Conservation (phyloP, 2,329 filamentous ascomycete genomes). For the Ophiocordyceps camponoti-saundersi region DNA sequence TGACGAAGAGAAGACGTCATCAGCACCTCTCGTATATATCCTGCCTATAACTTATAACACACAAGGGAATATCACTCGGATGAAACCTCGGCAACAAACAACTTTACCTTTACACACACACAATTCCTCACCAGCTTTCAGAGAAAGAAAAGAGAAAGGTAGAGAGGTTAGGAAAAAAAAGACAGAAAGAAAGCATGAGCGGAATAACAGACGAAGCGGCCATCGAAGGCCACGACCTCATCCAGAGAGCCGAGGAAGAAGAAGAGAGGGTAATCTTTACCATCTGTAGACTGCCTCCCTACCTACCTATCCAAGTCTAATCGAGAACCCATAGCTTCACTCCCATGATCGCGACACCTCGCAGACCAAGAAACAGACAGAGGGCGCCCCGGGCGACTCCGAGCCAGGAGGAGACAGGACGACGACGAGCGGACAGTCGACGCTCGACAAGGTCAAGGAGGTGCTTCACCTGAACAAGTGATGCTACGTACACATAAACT, state of each 20-base stretch:
- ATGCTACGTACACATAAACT: no score
- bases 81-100: no score
- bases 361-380: neutral
- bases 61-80: no score
- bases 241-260: constrained; percentile 14
- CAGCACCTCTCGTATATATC: no score
- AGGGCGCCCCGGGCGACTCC: neutral
- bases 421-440: constrained; percentile 2
- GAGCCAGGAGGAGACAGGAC: neutral
- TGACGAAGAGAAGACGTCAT: no score
- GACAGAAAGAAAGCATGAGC: neutral
- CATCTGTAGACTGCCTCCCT: neutral
- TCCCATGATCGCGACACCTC: neutral
- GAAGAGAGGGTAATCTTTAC: constrained; percentile 1
- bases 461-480: constrained; percentile 9
- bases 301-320: neutral
- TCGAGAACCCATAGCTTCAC: neutral
- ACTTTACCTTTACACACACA: no score
- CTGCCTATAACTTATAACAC: no score
- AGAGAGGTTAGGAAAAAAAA: neutral
- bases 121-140: no score
- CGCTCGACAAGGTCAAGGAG: constrained; percentile 12
- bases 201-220: constrained; percentile 14
- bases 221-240: constrained; percentile 15
- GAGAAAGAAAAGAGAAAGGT: no score